phyloP scores from a whole-genome alignment of 345 rosid species.

The Noccaea bulbosa region DNA sequence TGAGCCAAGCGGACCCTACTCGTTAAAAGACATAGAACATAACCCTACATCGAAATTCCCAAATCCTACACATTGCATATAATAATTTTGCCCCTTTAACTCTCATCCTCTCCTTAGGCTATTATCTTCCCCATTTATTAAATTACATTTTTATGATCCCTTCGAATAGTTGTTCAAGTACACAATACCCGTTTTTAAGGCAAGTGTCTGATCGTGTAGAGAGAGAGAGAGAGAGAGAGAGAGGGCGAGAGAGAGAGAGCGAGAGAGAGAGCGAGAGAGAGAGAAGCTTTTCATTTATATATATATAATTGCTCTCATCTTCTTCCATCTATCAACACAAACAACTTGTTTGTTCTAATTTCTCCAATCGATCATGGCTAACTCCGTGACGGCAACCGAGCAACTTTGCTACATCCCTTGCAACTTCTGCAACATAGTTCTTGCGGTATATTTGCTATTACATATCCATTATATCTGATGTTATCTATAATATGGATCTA shows the following conservation, averaged over 20 bases:
- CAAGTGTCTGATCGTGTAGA: constrained; percentile 27
- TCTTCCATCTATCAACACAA: constrained; percentile 31
- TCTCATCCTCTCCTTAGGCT: constrained; percentile 39
- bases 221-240: constrained; percentile 24
- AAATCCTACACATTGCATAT: constrained; percentile 36
- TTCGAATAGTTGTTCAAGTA: constrained; percentile 27
- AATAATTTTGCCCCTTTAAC: constrained; percentile 37
- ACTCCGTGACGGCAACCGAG: constrained; percentile 51
- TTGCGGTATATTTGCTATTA: constrained; percentile 63
- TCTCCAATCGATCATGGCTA: constrained; percentile 35
- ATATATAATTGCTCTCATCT: constrained; percentile 33
- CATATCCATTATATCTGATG: constrained; percentile 1
- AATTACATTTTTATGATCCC: constrained; percentile 28
- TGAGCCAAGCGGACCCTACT: constrained; percentile 36
- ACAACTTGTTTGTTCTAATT: constrained; percentile 5
- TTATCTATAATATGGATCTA: constrained; percentile 42
- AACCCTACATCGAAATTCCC: constrained; percentile 42
- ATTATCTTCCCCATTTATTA: constrained; percentile 25
- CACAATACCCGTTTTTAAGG: constrained; percentile 40
- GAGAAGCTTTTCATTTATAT: constrained; percentile 31
- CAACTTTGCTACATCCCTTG: constrained; percentile 99
- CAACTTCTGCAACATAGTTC: constrained; percentile 97
- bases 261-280: constrained; percentile 19
- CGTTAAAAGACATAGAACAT: constrained; percentile 41
- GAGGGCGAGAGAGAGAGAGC: constrained; percentile 14